These are phyloP conservation scores for Acacia crassicarpa DNA, from an alignment of 306 rosid species.

Conservation along the genomic window DNA sequence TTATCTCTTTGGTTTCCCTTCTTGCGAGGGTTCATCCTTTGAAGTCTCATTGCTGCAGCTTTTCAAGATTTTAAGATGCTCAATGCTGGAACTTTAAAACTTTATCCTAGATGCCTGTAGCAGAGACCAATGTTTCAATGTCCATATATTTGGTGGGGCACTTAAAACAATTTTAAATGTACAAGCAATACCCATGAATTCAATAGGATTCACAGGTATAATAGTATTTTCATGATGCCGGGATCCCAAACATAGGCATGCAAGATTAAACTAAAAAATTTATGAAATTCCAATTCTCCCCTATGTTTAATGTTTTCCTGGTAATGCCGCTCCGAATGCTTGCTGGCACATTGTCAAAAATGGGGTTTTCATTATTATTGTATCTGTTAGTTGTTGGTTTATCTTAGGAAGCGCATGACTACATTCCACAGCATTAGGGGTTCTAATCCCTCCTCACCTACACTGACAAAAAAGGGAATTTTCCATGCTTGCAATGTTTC, in stretches of 20 bases:
- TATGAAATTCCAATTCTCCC: neutral
- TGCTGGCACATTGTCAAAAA: neutral
- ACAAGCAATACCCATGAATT: neutral
- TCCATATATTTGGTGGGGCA: neutral
- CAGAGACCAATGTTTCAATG: neutral
- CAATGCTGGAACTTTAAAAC: neutral
- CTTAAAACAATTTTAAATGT: neutral
- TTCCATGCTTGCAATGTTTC: neutral
- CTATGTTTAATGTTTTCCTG: neutral
- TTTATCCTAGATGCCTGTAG: neutral
- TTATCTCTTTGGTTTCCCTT: neutral
- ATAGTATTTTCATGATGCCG: neutral
- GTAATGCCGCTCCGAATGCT: neutral
- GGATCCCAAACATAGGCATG: neutral
- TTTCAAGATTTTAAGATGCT: neutral
- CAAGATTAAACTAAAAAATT: neutral
- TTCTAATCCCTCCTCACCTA: neutral
- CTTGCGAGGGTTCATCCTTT: neutral
- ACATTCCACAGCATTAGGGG: neutral
- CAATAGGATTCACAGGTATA: neutral
- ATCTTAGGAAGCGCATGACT: no score
- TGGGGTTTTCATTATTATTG: neutral
- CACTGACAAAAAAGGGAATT: neutral
- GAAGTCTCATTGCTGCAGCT: neutral
- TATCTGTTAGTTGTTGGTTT: neutral